Evolutionary conservation across 176 grass and related monocot genomes (phyloP).

Genomic region (Coix lacrymajobi): DNA sequence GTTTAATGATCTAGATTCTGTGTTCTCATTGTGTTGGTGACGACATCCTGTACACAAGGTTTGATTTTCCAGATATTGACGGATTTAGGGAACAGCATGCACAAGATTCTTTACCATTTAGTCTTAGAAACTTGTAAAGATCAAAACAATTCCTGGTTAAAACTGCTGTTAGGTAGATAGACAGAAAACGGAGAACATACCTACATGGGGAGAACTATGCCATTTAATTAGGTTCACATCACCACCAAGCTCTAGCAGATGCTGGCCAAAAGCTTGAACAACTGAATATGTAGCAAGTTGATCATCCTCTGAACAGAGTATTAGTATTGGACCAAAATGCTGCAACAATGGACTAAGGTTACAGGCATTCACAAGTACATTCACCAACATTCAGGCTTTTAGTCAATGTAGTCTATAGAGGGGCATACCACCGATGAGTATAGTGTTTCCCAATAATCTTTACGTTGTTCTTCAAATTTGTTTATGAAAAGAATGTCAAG

Average conservation of each 20-base stretch:
- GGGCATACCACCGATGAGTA: conserved; percentile 81
- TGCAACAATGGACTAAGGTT: conserved; percentile 25
- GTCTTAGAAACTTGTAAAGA: not conserved
- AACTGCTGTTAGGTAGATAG: not conserved
- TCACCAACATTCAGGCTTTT: not conserved
- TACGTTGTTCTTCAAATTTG: conserved; percentile 83
- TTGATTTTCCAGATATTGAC: not conserved
- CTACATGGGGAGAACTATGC: conserved; percentile 72
- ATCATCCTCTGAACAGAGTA: conserved; percentile 94
- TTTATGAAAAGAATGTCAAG: conserved; percentile 78
- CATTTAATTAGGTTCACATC: conserved; percentile 83
- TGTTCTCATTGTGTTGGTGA: not conserved
- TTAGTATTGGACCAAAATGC: conserved; percentile 78
- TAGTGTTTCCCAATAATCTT: conserved; percentile 87
- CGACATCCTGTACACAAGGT: not conserved
- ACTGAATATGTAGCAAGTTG: conserved; percentile 59
- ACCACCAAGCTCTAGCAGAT: conserved; percentile 63
- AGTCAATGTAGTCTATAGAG: conserved; percentile 9
- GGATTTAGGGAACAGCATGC: not conserved
- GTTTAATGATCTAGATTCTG: conserved; percentile 1
- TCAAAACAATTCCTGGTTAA: not conserved
- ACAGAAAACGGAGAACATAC: conserved; percentile 31
- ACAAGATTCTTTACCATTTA: not conserved
- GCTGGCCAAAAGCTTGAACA: conserved; percentile 62
- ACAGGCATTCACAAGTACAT: not conserved